phyloP scores from a whole-genome alignment of 164 flowering plant genomes.

The Umbilicus rupestris region DNA sequence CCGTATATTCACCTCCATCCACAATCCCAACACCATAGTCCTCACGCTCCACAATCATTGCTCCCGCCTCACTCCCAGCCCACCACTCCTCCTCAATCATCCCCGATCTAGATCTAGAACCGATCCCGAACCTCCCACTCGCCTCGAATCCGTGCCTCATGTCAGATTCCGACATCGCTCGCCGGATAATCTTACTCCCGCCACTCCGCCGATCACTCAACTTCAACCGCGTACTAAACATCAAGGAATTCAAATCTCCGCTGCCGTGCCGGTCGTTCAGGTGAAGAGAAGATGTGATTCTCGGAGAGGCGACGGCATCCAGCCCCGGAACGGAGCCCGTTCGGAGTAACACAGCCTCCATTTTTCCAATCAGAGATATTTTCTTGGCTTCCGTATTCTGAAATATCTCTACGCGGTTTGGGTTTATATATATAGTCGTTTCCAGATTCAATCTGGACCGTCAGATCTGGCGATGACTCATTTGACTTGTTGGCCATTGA shows the following conservation, averaged over 20 bases:
- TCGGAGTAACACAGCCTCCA: slow-evolving; percentile 39
- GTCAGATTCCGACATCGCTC: slow-evolving; percentile 34
- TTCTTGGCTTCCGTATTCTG: neutral
- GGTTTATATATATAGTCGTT: neutral
- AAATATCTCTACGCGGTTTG: neutral
- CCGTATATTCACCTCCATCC: slow-evolving; percentile 24
- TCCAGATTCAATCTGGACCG: neutral
- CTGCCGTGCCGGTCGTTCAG: slow-evolving; percentile 9
- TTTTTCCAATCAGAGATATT: slow-evolving; percentile 9
- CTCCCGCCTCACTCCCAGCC: neutral
- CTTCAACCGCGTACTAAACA: neutral
- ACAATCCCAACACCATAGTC: no score
- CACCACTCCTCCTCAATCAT: slow-evolving; percentile 29
- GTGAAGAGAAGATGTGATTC: slow-evolving; percentile 23
- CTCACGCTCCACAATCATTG: slow-evolving; percentile 7
- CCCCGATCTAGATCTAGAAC: slow-evolving; percentile 21
- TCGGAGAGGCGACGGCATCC: slow-evolving; percentile 20
- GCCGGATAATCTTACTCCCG: slow-evolving; percentile 17
- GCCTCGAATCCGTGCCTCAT: slow-evolving; percentile 10
- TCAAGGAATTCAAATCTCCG: neutral
- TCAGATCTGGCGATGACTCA: neutral
- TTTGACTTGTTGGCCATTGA: neutral
- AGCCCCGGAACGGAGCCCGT: slow-evolving; percentile 29
- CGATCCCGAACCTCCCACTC: neutral
- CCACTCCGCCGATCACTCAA: neutral